A percentile compares a stretch with the other conserved stretches of the same genome.
phyloP scores from a whole-genome alignment of 768 basidiomycete genomes.

The Panellus pusillus region DNA sequence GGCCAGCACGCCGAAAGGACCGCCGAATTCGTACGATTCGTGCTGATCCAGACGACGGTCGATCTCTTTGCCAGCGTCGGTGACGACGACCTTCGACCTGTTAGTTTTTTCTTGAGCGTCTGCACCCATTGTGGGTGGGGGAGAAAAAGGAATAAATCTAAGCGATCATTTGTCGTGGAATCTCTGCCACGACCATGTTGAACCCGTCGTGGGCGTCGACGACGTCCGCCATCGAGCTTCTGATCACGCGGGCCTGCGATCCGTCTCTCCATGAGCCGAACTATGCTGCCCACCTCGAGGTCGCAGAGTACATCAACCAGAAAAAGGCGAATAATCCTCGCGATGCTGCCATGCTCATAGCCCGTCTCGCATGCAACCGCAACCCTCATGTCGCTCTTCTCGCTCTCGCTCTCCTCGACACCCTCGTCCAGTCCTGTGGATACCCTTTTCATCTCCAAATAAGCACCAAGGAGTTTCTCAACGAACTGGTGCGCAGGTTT shows the following conservation, averaged over 20 bases:
- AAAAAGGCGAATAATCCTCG: slow-evolving; percentile 97
- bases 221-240: slow-evolving; percentile 64
- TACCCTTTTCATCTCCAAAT: slow-evolving; percentile 98
- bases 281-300: slow-evolving; percentile 88
- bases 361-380: slow-evolving; percentile 85
- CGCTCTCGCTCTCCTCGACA: slow-evolving; percentile 83
- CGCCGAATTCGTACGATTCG: slow-evolving; percentile 88
- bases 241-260: slow-evolving; percentile 84
- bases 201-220: slow-evolving; percentile 47
- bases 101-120: background rate
- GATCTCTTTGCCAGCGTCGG: slow-evolving; percentile 70
- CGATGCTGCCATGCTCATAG: slow-evolving; percentile 85
- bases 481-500: slow-evolving; percentile 96
- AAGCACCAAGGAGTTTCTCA: slow-evolving; percentile 95
- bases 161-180: no score
- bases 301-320: slow-evolving; percentile 88
- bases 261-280: slow-evolving; percentile 86
- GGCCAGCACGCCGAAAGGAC: slow-evolving; percentile 83
- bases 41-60: slow-evolving; percentile 78
- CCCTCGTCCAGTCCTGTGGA: slow-evolving; percentile 92
- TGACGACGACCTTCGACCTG: slow-evolving; percentile 38
- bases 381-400: slow-evolving; percentile 91
- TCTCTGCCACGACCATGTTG: slow-evolving; percentile 40
- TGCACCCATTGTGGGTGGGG: no score
- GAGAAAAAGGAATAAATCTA: no score